Conservation (phyloP, 1,139 yeast species). For the Spathaspora sp. region DNA sequence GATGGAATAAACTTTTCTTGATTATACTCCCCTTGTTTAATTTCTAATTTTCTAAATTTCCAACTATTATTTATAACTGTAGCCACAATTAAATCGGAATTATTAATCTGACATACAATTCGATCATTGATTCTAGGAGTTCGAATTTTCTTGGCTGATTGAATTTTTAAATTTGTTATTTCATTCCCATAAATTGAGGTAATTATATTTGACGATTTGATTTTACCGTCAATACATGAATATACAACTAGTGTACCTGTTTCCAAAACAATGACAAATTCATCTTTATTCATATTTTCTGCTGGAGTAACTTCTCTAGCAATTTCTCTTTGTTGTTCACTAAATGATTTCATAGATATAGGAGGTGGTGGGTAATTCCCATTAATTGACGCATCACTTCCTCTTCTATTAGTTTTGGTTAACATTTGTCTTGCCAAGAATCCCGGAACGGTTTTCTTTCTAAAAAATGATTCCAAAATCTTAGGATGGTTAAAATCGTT, state of each 20-base stretch:
- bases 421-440: slow-evolving; percentile 46
- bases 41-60: slow-evolving; percentile 52
- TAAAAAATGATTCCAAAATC: slow-evolving; percentile 59
- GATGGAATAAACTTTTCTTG: slow-evolving; percentile 12
- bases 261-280: slow-evolving; percentile 34
- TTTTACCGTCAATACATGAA: slow-evolving; percentile 48
- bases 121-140: slow-evolving; percentile 80
- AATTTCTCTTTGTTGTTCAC: slow-evolving; percentile 10
- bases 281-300: slow-evolving; percentile 17
- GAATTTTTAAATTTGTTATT: slow-evolving; percentile 26
- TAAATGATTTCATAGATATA: slow-evolving; percentile 13
- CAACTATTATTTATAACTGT: slow-evolving; percentile 66
- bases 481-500: slow-evolving; percentile 28
- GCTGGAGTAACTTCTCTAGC: slow-evolving; percentile 7
- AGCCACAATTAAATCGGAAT: slow-evolving; percentile 53
- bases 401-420: slow-evolving; percentile 23
- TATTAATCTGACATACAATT: slow-evolving; percentile 54
- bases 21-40: slow-evolving; percentile 50
- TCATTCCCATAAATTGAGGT: slow-evolving; percentile 22
- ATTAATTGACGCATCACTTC: slow-evolving; percentile 30
- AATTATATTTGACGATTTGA: slow-evolving; percentile 27
- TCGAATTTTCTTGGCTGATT: slow-evolving; percentile 52
- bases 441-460: slow-evolving; percentile 54
- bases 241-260: slow-evolving; percentile 49
- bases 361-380: slow-evolving; percentile 37